phyloP scores from a whole-genome alignment of 1,139 yeast species.

The Geotrichum siamense region DNA sequence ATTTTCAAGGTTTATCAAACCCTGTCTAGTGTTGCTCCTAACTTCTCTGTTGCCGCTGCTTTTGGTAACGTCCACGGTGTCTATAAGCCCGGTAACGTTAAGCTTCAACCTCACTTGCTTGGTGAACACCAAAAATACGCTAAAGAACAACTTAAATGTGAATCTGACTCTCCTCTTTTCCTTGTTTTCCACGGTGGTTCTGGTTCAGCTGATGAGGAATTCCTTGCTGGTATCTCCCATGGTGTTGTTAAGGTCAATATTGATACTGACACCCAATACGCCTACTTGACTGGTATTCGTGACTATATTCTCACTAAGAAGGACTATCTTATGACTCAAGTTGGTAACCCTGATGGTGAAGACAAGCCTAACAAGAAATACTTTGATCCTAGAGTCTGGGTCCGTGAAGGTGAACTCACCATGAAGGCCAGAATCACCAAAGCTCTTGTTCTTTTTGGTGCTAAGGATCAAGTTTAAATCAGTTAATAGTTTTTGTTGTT shows the following conservation, averaged over 20 bases:
- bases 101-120: constrained; percentile 83
- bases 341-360: constrained; percentile 99
- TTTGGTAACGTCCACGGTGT: constrained; percentile 99
- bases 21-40: constrained; percentile 83
- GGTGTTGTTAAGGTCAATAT: constrained; percentile 99
- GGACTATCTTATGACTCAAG: constrained; percentile 81
- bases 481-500: no score
- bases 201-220: constrained; percentile 89
- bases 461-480: constrained; percentile 26
- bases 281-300: constrained; percentile 93
- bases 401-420: constrained; percentile 99
- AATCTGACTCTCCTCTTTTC: constrained; percentile 70
- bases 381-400: constrained; percentile 99
- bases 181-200: constrained; percentile 99
- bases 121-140: constrained; percentile 90
- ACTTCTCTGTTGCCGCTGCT: constrained; percentile 98
- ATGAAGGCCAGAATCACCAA: constrained; percentile 78
- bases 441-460: constrained; percentile 76
- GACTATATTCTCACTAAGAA: constrained; percentile 92
- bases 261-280: constrained; percentile 98
- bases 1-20: constrained; percentile 88
- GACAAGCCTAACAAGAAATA: constrained; percentile 95
- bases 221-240: constrained; percentile 77
- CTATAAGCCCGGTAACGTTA: constrained; percentile 98
- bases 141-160: constrained; percentile 51